Base-by-base conservation (phyloP, 352 stramenopile genomes). In the Elongisporangium senticosum region DNA sequence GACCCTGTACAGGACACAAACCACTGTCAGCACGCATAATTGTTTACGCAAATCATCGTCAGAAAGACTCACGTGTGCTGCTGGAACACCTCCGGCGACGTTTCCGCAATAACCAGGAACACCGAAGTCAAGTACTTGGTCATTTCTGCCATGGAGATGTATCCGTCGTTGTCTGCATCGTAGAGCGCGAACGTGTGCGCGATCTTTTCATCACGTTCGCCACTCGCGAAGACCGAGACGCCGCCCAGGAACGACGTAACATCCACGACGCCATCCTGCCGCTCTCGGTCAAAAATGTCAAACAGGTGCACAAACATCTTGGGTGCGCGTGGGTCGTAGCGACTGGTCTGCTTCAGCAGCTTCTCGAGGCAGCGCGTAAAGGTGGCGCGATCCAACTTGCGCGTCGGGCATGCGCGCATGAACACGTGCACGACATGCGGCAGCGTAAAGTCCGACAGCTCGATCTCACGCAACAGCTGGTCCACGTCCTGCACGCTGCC, bases 81-180 rank as follows among this genome's bases (percentile, higher is more conserved):
- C 37, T 84, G 64, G 56, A 93, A 93, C 5, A 90, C 74, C 56
- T 89, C 74, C 0, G 83, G 81, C 2, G 79, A 80, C 14, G 77
- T 77, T 47, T 85, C 71, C 26, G 73, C 74, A 40, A 96, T 87
- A 11, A 95, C 82, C n/a, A 82, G 64, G 54, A 93, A 96, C 5
- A 96, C 81, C 2, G 79, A 78, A 17, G 84, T 89, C 51, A 96
- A 71, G 64, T 96, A 96, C 54, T 86, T 93, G 11, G 73, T 83
- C 87, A 96, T 96, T 63, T 96, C 87, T 58, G 79, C 68, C 39
- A 83, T 74, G 28, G 79, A 81, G 58, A 96, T 93, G 68, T 81
- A 90, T 7, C 85, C 87, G 62, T 96, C 86, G 37, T 72, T 74
- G 64, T 96, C 86, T 51, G 67, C 65, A 26, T 97, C 89, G 63